Evolutionary conservation across 768 basidiomycete species (phyloP), one percentile per base, ranked within the genome.

Genomic region (Auriscalpium microsporum): DNA sequence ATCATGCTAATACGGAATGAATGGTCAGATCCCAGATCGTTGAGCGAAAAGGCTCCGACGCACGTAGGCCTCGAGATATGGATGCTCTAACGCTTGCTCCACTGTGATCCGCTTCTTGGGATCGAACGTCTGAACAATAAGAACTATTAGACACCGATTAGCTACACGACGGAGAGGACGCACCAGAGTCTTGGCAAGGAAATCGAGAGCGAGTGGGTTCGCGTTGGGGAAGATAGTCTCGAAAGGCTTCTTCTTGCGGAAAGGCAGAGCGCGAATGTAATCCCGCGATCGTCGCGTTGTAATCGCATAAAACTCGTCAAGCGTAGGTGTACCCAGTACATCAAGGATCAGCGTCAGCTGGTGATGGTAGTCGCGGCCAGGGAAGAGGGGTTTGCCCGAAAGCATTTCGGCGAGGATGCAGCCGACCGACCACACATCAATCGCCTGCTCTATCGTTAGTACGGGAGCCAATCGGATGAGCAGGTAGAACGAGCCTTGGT

Each of bases 241-340:
- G 64, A 99, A 94, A 33, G 90, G 83, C 59, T 80, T 79, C 62
- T 81, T 82, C 73, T 94, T 95, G 59, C 89, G 81, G 81, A 98
- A 96, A 2, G 94, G 95, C 62, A 99, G 72, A 1, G 91, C 90
- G 17, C 94, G 87, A 58, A 98, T 89, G 69, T 98, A 98, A 67
- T 98, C 94, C 46, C 93, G 84, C 49, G 93, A 95, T 53, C 94
- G 75, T 16, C 86, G 80, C 10, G 92, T 91, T 14, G 90, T 94
- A 67, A 99, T 98, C 40, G 91, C 91, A 72, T 97, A 94, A 72
- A 97, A 98, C 66, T 98, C 96, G 62, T 99, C 96, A 54, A 98
- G 76, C 2, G 93, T 91, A 2, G 96, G 96, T 35, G 96, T 98
- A 21, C 96, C 96, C 46, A 99, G 84, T 34, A 97, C 90, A 63